Evolutionary conservation across 768 basidiomycete genomes (phyloP), one percentile per base, ranked within the genome.

Genomic region (Coprinopsis strossmayeri): DNA sequence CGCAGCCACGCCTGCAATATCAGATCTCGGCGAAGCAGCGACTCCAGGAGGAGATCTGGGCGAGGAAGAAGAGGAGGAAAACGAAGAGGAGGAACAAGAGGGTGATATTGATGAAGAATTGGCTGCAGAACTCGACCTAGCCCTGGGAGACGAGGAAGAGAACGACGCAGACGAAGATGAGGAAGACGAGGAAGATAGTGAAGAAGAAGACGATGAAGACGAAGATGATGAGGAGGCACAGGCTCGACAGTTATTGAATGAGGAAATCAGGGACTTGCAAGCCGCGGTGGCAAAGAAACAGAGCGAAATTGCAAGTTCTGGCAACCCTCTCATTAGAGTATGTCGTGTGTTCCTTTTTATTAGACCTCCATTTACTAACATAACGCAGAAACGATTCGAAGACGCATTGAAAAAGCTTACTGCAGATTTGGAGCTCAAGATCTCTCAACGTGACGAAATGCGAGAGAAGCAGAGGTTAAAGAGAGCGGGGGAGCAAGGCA

Each of bases 261-360:
- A 93, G 59, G 92, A 95, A 64, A 91, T 94, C 43, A 72, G 81
- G 40, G 92, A 95, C 62, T 67, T 96, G 54, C 88, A 95, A 64
- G 83, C 82, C 41, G 93, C 91, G 2, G 87, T 94, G 11, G 73
- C 80, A 35, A 88, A 89, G 77, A 95, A 94, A 69, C 77, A 77
- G 40, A 78, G 72, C 18, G 92, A 95, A 64, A 82, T 94, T 52
- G 77, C 84, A 2, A 84, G 82, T 55, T 87, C 88, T 17, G 79
- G 81, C 2, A 96, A 96, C 63, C 86, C 88, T 30, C 77, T 95
- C 48, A 91, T 96, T 61, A 83, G 81, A 73, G 91, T 89, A 46
- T 24, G 59, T 57, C 12, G 7, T 17, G 27, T 26, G 49, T 3
- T 41, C 17, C 38, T 13, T 2, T 23, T 18, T 39, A 3, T 28